phyloP scores from a whole-genome alignment of 495 filamentous ascomycete species.

The Neurospora tetrasperma region DNA sequence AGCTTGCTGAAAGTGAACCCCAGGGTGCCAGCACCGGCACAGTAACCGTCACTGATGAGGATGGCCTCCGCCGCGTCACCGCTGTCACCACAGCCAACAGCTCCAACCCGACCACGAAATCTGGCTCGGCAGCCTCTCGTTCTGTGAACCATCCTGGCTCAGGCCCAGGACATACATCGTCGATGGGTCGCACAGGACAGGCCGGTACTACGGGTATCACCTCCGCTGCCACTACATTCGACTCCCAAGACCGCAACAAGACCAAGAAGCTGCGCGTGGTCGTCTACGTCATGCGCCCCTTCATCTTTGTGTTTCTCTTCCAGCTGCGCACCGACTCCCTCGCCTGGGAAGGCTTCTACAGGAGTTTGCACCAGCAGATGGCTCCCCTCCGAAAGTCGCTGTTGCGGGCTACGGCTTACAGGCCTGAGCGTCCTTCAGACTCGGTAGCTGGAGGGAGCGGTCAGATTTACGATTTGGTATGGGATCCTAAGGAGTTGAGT shows the following conservation, averaged over 20 bases:
- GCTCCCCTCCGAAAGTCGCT: constrained; percentile 65
- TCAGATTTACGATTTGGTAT: constrained; percentile 75
- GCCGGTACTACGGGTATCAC: not conserved
- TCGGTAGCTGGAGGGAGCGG: constrained; percentile 25
- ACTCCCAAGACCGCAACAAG: constrained; percentile 41
- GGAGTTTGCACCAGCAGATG: constrained; percentile 72
- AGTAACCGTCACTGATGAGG: not conserved
- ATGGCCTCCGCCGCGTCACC: constrained; percentile 7
- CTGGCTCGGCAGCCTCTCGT: not conserved
- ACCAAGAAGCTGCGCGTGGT: constrained; percentile 56
- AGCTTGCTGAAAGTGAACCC: constrained; percentile 11
- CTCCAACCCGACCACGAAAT: not conserved
- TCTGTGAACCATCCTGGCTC: not conserved
- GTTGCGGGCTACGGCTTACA: constrained; percentile 50
- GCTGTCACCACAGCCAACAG: constrained; percentile 6
- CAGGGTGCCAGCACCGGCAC: not conserved
- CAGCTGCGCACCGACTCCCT: constrained; percentile 56
- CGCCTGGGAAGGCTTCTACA: constrained; percentile 60
- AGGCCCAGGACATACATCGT: not conserved
- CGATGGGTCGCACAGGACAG: not conserved
- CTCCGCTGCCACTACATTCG: constrained; percentile 16
- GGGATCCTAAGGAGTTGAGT: constrained; percentile 65
- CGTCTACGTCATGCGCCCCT: constrained; percentile 66
- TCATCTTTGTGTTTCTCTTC: constrained; percentile 88
- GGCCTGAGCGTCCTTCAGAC: constrained; percentile 30